Base-by-base conservation (phyloP, 306 rosid species). In the Cicer cuneatum region DNA sequence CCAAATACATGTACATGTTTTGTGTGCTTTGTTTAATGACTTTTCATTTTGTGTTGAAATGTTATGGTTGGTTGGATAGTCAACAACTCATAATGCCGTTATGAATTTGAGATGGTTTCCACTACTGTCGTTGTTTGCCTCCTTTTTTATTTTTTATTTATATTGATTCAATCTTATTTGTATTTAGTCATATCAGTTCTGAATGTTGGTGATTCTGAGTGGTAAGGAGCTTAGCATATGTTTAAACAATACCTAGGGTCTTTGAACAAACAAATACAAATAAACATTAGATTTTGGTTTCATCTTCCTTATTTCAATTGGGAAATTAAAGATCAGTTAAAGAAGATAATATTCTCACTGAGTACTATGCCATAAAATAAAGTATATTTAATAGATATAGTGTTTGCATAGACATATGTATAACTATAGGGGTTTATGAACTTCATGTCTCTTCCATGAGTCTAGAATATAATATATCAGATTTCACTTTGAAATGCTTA, bases 401-500 rank as follows among this genome's bases (percentile, higher is more conserved):
- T 64, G 13, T 46, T 54, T 72, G 65, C 72, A n/a, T 19, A 61
- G 49, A 47, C 39, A 39, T 6, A 15, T 21, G 58, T n/a, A n/a
- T 37, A 56, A 14, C 48, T 62, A 0, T 10, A 3, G 21, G 60
- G 33, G 5, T 47, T 76, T 61, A 53, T 48, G 61, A 24, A 58
- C 13, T 16, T 69, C 69, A 11, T 64, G 60, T 39, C 69, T 71
- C 60, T 68, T 71, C 54, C 12, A 35, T 69, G 87, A 81, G 78
- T 79, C 72, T 76, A 59, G 64, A 3, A 19, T 63, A 53, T 71
- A 7, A n/a, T 13, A 53, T 10, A 62, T 1, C 19, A 49, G 52
- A 8, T 63, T 59, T 43, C 42, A 63, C 33, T 10, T 60, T 43
- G 86, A 83, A 42, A 37, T 40, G 46, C 46, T 51, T 67, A 12